Percentiles rank a stretch among this genome's conserved stretches.
Conservation (phyloP, 306 rosid species). For the Pterocarpus macrocarpus region DNA sequence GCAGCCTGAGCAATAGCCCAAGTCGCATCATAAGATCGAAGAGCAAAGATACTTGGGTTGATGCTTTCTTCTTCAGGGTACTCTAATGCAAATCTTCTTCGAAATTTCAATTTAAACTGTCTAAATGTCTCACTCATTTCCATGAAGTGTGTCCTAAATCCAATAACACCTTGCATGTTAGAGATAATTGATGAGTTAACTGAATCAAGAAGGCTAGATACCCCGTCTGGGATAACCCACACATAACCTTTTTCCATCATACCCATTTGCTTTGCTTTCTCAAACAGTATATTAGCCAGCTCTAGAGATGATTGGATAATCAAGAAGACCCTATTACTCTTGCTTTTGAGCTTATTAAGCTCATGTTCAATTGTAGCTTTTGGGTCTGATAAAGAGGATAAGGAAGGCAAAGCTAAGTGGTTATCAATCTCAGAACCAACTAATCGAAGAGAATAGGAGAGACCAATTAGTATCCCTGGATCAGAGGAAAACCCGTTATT, state of each 20-base stretch:
- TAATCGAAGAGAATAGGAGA: slow-evolving; percentile 58
- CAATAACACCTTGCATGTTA: slow-evolving; percentile 73
- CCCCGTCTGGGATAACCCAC: slow-evolving; percentile 65
- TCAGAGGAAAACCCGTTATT: slow-evolving; percentile 37
- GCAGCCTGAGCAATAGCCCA: slow-evolving; percentile 46
- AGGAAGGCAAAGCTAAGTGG: slow-evolving; percentile 50
- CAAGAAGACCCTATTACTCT: slow-evolving; percentile 63
- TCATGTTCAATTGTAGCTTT: slow-evolving; percentile 49
- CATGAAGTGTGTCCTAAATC: slow-evolving; percentile 55
- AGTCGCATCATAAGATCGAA: slow-evolving; percentile 64
- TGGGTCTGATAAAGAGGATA: slow-evolving; percentile 53
- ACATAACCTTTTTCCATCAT: slow-evolving; percentile 70
- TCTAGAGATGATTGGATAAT: slow-evolving; percentile 61
- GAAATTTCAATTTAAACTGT: slow-evolving; percentile 57
- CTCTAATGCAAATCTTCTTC: slow-evolving; percentile 45
- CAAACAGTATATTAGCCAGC: slow-evolving; percentile 50
- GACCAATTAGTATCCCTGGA: slow-evolving; percentile 38
- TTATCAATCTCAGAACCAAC: slow-evolving; percentile 59
- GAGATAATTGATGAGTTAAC: slow-evolving; percentile 52
- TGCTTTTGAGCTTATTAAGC: slow-evolving; percentile 52
- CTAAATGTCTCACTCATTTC: slow-evolving; percentile 42
- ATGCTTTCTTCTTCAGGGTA: slow-evolving; percentile 65
- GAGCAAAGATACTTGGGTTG: slow-evolving; percentile 63
- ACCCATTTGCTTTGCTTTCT: slow-evolving; percentile 60
- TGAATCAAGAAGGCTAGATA: slow-evolving; percentile 59